Evolutionary conservation across 495 filamentous ascomycete species (phyloP), one percentile per base, ranked within the genome.

Genomic region (Jackrogersella minutella): DNA sequence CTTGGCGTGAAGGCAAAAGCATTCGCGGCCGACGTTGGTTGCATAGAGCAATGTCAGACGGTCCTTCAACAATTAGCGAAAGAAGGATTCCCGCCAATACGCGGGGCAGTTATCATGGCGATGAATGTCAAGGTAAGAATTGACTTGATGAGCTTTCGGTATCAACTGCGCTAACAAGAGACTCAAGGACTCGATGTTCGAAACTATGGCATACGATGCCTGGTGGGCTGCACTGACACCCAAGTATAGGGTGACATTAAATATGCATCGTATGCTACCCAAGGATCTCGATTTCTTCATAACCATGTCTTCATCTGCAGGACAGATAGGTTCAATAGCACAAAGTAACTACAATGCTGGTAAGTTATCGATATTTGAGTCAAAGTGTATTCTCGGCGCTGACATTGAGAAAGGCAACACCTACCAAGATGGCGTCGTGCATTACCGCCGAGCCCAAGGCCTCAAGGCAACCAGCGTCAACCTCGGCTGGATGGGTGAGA

Each of bases 201-300:
- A 79, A 53, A 78, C 81, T 19, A 81, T 87, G 76, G 74, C 71
- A 19, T 65, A 70, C 24, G 73, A 80, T 0, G 61, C 78, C 11
- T 83, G 78, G 61, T 62, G 73, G 34, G 73, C 63, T 3, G 79
- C 74, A 8, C 75, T 79, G 3, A 61, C 60, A n/a, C 78, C 83
- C 1, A 85, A 85, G 64, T 78, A 84, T 14, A 43, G 73, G 10
- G 82, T 80, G 6, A 71, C 78, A 7, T 73, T 74, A 73, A 79
- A 86, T 64, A 64, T 88, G 13, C 85, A 88, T 62, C 49, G 81
- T 16, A 47, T 58, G 10, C 74, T 87, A 30, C 64, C 43, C 30
- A 72, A 74, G n/a, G 58, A 65, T 37, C 75, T 89, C 1, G 86
- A 88, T 66, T 90, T 90, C 76, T 88, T 90, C 68, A 71, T 89